Evolutionary conservation across 257 asterid genomes (phyloP), one percentile per base, ranked within the genome.

Genomic region (Anisodus acutangulus): DNA sequence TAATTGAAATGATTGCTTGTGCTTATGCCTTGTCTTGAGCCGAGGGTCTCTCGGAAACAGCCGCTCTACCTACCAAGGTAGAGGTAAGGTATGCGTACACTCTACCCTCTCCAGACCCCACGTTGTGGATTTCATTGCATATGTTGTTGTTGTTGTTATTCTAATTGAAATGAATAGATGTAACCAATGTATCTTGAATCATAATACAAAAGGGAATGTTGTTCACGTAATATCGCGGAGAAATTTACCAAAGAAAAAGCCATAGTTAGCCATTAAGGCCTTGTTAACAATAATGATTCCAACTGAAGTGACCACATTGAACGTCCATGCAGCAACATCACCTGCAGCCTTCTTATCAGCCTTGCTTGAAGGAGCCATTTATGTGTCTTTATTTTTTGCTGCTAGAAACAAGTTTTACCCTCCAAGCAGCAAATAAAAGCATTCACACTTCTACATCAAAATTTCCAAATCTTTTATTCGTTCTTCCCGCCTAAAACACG

Each of bases 281-380:
- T 96, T 85, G 35, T 31, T 31, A 31, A 31, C 35, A 31, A 31
- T 31, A 31, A 31, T 31, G 35, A 31, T 31, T 31, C 99, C 99
- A 82, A 95, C 99, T 19, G 99, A 96, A 79, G 98, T 93, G 83
- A 94, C 98, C 71, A 97, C 97, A 87, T 97, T 97, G 93, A 97
- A 93, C 93, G 88, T 84, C 99, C 98, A 97, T 82, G 98, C 98
- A 66, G 95, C 97, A 15, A 94, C 92, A 90, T 94, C 98, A 51
- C 91, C 26, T 22, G 26, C 89, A 86, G 99, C 99, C 90, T 95
- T 97, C 90, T 97, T 93, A 82, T 97, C 96, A 79, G 97, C 98
- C 92, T 92, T 93, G 93, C 90, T 93, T 85, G 95, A 45, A 63
- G 98, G 92, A 55, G 97, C 97, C 99, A 96, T 96, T 31, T 85